A percentile compares a stretch with the other conserved stretches of the same genome.
These are phyloP conservation scores for Metschnikowia anglica DNA, from an alignment of 805 yeast species.

Conservation along the genomic window DNA sequence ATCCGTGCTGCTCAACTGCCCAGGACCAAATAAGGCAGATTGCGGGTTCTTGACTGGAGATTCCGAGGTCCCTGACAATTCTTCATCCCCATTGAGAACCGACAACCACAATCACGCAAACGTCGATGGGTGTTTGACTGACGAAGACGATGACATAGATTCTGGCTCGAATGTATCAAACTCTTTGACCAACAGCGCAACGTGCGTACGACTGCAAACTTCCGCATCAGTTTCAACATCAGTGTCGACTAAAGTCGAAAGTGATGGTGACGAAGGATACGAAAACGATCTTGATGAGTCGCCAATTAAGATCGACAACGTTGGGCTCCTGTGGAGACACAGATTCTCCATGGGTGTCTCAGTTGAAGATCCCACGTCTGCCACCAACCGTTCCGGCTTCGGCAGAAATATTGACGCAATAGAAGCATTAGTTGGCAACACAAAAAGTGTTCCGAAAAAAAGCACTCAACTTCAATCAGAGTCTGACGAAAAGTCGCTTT, in stretches of 20 bases:
- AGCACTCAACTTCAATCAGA: background rate
- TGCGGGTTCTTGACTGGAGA: slow-evolving; percentile 26
- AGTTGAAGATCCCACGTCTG: background rate
- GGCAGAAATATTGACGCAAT: slow-evolving; percentile 2
- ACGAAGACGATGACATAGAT: slow-evolving; percentile 16
- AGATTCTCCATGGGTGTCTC: slow-evolving; percentile 14
- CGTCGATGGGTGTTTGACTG: slow-evolving; percentile 17
- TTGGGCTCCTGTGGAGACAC: slow-evolving; percentile 16
- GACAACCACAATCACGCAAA: background rate
- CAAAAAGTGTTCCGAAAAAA: no score
- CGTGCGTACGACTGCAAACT: slow-evolving; percentile 2
- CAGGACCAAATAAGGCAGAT: slow-evolving; percentile 10
- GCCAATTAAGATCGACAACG: slow-evolving; percentile 28
- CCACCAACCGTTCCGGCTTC: background rate
- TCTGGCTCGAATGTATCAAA: slow-evolving; percentile 3
- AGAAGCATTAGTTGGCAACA: slow-evolving; percentile 1
- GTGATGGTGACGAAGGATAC: slow-evolving; percentile 25
- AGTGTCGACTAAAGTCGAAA: slow-evolving; percentile 12
- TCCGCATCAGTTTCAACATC: slow-evolving; percentile 15
- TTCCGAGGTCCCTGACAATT: slow-evolving; percentile 33
- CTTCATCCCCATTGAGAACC: slow-evolving; percentile 27
- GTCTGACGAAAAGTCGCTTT: background rate
- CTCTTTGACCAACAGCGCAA: slow-evolving; percentile 14
- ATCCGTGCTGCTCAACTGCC: slow-evolving; percentile 5
- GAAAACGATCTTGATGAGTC: slow-evolving; percentile 44